Evolutionary conservation across 2,329 filamentous ascomycete species (phyloP).

Genomic region (Trichoderma pleuroti): DNA sequence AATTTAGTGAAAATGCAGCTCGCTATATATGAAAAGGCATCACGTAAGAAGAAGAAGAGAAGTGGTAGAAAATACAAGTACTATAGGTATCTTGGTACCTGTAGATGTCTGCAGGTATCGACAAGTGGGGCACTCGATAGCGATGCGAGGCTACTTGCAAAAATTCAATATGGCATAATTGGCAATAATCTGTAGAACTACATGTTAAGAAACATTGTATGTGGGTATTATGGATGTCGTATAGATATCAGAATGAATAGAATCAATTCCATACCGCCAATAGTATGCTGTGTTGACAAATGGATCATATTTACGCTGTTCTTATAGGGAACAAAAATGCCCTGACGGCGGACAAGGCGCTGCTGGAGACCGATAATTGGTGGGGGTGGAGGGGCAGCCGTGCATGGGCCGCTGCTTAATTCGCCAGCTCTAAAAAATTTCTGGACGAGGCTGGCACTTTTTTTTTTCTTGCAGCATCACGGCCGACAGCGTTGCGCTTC

Average conservation of each 20-base stretch:
- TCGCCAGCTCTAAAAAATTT: slow-evolving; percentile 33
- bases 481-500: slow-evolving; percentile 7
- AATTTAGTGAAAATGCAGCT: neutral
- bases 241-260: neutral
- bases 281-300: neutral
- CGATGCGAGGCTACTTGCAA: neutral
- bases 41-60: neutral
- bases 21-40: neutral
- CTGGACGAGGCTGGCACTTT: slow-evolving; percentile 30
- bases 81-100: neutral
- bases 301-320: neutral
- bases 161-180: neutral
- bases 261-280: neutral
- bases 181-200: neutral
- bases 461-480: slow-evolving; percentile 25
- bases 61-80: neutral
- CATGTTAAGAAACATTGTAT: neutral
- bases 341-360: neutral
- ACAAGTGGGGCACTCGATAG: neutral
- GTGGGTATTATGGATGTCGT: neutral
- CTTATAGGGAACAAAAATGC: neutral
- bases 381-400: slow-evolving; percentile 32
- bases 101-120: neutral
- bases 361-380: slow-evolving; percentile 1
- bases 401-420: slow-evolving; percentile 37